Percentiles rank a stretch among this genome's conserved stretches.
These are phyloP conservation scores for Daldinia loculata DNA, from an alignment of 495 filamentous ascomycete genomes.

Conservation along the genomic window DNA sequence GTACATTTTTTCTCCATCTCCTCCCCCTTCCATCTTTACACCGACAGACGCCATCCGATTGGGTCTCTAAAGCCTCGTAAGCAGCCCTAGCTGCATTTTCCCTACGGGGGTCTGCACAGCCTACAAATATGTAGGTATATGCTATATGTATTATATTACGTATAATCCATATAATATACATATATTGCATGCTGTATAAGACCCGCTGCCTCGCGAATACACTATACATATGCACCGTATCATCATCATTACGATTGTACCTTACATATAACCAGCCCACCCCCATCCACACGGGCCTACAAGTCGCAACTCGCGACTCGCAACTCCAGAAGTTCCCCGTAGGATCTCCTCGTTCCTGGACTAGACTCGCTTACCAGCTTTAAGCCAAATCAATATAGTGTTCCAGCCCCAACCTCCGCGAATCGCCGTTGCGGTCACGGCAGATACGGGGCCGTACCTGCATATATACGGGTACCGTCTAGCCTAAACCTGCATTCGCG, in stretches of 20 bases:
- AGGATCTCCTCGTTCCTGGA: neutral
- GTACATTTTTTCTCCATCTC: slow-evolving; percentile 2
- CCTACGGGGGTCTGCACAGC: neutral
- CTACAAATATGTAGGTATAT: slow-evolving; percentile 8
- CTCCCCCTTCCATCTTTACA: slow-evolving; percentile 10
- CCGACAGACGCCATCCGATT: slow-evolving; percentile 37
- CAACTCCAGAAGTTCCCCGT: slow-evolving; percentile 1
- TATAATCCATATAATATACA: no score
- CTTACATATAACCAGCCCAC: slow-evolving; percentile 17
- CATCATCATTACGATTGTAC: slow-evolving; percentile 12
- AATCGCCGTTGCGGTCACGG: slow-evolving; percentile 33
- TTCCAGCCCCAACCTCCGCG: slow-evolving; percentile 26
- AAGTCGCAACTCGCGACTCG: neutral
- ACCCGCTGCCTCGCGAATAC: neutral
- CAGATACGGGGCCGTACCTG: slow-evolving; percentile 8
- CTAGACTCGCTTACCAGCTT: neutral
- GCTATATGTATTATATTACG: no score
- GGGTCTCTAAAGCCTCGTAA: slow-evolving; percentile 22
- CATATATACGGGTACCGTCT: slow-evolving; percentile 1
- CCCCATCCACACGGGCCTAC: neutral
- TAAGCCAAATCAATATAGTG: slow-evolving; percentile 8
- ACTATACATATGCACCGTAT: neutral
- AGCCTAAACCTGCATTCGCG: neutral
- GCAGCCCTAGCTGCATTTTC: slow-evolving; percentile 8
- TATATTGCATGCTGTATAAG: neutral